A percentile compares a stretch with the other conserved stretches of the same genome.
These are phyloP conservation scores for Hyaloscypha finlandica DNA, from an alignment of 495 filamentous ascomycete species.

Conservation along the genomic window DNA sequence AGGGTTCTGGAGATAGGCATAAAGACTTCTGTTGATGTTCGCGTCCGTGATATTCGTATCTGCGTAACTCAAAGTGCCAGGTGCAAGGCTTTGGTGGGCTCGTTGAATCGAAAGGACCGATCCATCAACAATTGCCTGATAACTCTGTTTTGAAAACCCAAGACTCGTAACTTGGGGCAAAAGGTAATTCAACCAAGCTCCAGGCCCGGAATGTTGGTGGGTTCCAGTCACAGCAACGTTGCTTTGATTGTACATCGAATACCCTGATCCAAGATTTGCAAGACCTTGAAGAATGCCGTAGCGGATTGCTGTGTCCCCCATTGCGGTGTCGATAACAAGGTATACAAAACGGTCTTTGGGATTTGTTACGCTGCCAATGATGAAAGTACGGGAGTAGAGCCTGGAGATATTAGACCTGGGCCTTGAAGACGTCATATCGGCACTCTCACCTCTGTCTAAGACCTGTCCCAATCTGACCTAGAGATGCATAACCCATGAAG, in stretches of 20 bases:
- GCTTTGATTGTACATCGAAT: conserved; percentile 63
- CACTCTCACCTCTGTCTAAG: conserved; percentile 59
- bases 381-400: conserved; percentile 86
- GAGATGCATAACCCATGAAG: conserved; percentile 40
- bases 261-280: conserved; percentile 52
- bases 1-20: conserved; percentile 88
- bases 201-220: conserved; percentile 89
- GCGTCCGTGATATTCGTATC: conserved; percentile 57
- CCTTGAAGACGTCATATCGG: conserved; percentile 58
- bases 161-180: conserved; percentile 88
- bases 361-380: conserved; percentile 72
- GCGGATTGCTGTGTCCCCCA: conserved; percentile 86
- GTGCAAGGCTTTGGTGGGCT: conserved; percentile 75
- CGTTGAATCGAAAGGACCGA: conserved; percentile 78
- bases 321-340: conserved; percentile 76
- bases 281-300: conserved; percentile 81
- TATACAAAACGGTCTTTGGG: conserved; percentile 82
- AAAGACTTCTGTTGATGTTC: conserved; percentile 86
- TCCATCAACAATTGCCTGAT: conserved; percentile 88
- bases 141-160: conserved; percentile 85
- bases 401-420: conserved; percentile 75
- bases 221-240: conserved; percentile 93
- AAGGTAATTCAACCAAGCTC: conserved; percentile 95
- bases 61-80: conserved; percentile 48
- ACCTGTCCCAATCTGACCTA: conserved; percentile 33